Evolutionary conservation across 768 basidiomycete species (phyloP).

Genomic region (Pleurotus salmoneostramineus): DNA sequence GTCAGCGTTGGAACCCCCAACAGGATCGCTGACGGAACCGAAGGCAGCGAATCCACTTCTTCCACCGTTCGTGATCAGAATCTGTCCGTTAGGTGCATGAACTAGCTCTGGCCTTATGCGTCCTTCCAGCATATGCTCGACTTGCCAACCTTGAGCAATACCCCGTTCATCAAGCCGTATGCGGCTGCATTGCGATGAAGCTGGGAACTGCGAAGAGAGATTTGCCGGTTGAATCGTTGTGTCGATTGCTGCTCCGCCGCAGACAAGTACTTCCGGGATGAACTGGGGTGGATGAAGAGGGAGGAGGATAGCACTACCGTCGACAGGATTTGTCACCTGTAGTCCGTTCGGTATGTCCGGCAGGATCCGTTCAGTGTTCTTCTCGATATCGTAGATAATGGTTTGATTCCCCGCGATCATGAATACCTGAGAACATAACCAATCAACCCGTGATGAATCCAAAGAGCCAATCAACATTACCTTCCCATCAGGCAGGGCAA

Average conservation of each 20-base stretch:
- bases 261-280: slow-evolving; percentile 25
- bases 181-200: slow-evolving; percentile 27
- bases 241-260: slow-evolving; percentile 20
- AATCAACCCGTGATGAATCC: not conserved
- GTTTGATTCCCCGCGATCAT: slow-evolving; percentile 14
- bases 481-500: slow-evolving; percentile 19
- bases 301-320: slow-evolving; percentile 22
- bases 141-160: slow-evolving; percentile 29
- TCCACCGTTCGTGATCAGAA: slow-evolving; percentile 37
- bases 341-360: slow-evolving; percentile 33
- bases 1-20: slow-evolving; percentile 21
- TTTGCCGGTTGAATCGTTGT: slow-evolving; percentile 11
- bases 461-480: not conserved
- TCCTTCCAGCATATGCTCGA: slow-evolving; percentile 25
- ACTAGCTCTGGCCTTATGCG: slow-evolving; percentile 30
- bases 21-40: slow-evolving; percentile 13
- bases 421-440: slow-evolving; percentile 13
- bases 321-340: slow-evolving; percentile 25
- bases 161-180: slow-evolving; percentile 25
- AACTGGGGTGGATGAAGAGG: slow-evolving; percentile 24
- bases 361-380: slow-evolving; percentile 26
- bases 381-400: slow-evolving; percentile 26
- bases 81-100: slow-evolving; percentile 27
- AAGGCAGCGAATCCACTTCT: slow-evolving; percentile 31
- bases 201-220: slow-evolving; percentile 19